Evolutionary conservation across 2,329 filamentous ascomycete species (phyloP).

Genomic region (Dothistroma septosporum): DNA sequence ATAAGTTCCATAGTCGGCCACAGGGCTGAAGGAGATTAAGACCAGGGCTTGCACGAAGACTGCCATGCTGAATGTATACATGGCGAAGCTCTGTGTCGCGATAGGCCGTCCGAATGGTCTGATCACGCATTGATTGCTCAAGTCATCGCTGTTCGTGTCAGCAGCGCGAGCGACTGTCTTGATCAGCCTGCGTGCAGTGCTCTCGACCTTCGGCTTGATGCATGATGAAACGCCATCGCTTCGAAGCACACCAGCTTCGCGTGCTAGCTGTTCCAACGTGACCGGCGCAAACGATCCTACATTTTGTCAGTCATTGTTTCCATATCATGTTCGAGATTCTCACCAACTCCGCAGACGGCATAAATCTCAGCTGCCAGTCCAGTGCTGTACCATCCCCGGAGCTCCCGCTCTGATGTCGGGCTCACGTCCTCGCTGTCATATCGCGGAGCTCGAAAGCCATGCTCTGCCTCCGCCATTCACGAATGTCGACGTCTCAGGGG

Average conservation of each 20-base stretch:
- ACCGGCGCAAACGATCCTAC: slow-evolving; percentile 89
- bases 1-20: slow-evolving; percentile 84
- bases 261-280: slow-evolving; percentile 80
- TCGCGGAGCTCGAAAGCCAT: slow-evolving; percentile 19
- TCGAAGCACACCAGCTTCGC: slow-evolving; percentile 80
- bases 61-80: slow-evolving; percentile 91
- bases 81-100: slow-evolving; percentile 88
- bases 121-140: slow-evolving; percentile 68
- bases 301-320: slow-evolving; percentile 15
- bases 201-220: slow-evolving; percentile 19
- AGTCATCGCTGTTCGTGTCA: slow-evolving; percentile 33
- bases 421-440: slow-evolving; percentile 28
- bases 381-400: slow-evolving; percentile 28
- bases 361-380: slow-evolving; percentile 86
- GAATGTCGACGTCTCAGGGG: not conserved
- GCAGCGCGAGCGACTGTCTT: slow-evolving; percentile 9
- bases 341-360: slow-evolving; percentile 79
- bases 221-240: slow-evolving; percentile 72
- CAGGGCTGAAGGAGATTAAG: slow-evolving; percentile 87
- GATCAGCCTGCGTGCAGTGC: slow-evolving; percentile 8
- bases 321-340: slow-evolving; percentile 33
- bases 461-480: slow-evolving; percentile 7
- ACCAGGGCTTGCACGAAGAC: slow-evolving; percentile 82
- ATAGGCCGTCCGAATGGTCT: slow-evolving; percentile 72
- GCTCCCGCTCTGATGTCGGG: slow-evolving; percentile 25